phyloP scores from a whole-genome alignment of 2,329 filamentous ascomycete species.

The Fusarium tuaranense region DNA sequence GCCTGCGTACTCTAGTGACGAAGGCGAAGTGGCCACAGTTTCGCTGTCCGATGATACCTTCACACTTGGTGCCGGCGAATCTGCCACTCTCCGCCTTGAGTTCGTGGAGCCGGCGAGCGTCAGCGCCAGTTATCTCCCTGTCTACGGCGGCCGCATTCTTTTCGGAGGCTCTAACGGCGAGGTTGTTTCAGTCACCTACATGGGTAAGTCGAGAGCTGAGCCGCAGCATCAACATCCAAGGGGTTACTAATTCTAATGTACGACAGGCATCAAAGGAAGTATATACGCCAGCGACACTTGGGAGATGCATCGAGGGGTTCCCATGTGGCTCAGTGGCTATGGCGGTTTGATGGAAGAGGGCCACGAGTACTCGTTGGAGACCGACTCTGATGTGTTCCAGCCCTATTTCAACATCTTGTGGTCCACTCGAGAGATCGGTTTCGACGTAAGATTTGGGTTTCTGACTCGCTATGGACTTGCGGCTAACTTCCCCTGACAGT shows the following conservation, averaged over 20 bases:
- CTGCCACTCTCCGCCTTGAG: neutral
- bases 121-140: constrained; percentile 1
- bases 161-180: constrained; percentile 9
- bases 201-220: neutral
- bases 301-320: constrained; percentile 12
- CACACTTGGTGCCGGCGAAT: neutral
- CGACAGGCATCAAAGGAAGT: constrained; percentile 16
- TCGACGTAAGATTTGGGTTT: constrained; percentile 1
- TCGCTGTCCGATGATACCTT: neutral
- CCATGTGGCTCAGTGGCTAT: constrained; percentile 1
- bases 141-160: constrained; percentile 10
- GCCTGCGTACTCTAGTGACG: neutral
- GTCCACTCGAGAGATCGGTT: constrained; percentile 13
- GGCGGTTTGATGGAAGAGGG: constrained; percentile 5
- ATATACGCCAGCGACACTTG: constrained; percentile 7
- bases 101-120: neutral
- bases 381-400: neutral
- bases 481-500: neutral
- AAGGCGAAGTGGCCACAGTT: neutral
- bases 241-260: neutral
- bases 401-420: constrained; percentile 11
- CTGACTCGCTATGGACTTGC: neutral
- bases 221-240: neutral
- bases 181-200: constrained; percentile 8
- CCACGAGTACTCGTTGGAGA: neutral